These are phyloP conservation scores for Penicillium longicatenatum DNA, from an alignment of 495 filamentous ascomycete species.

Conservation along the genomic window DNA sequence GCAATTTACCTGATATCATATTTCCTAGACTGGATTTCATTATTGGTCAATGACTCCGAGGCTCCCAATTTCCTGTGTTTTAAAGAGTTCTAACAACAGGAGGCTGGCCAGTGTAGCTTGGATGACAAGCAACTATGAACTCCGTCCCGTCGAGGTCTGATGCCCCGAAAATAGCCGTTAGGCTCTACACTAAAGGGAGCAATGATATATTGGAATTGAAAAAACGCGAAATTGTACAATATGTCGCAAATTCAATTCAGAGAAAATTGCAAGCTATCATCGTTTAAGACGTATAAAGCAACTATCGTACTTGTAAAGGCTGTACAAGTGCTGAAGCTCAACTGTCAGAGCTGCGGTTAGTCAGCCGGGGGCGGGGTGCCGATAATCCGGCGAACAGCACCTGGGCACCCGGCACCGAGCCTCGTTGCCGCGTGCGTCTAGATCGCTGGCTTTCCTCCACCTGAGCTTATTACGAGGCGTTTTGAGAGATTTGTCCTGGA, in stretches of 20 bases:
- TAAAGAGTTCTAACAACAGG: neutral
- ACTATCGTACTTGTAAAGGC: neutral
- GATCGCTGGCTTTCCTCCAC: slow-evolving; percentile 5
- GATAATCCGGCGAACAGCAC: slow-evolving; percentile 20
- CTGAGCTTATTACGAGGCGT: neutral
- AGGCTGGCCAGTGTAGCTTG: slow-evolving; percentile 1
- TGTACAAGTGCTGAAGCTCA: neutral
- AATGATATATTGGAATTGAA: neutral
- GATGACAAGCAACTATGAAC: neutral
- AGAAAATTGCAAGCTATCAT: neutral
- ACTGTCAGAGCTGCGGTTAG: neutral
- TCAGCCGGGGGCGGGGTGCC: slow-evolving; percentile 10
- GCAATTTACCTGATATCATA: neutral
- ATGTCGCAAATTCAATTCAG: neutral
- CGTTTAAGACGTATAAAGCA: neutral
- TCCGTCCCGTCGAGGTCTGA: neutral
- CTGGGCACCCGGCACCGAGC: slow-evolving; percentile 12
- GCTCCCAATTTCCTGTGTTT: neutral
- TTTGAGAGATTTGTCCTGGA: neutral
- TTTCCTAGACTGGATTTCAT: neutral
- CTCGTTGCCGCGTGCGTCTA: slow-evolving; percentile 21
- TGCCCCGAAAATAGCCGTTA: neutral
- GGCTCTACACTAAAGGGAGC: neutral
- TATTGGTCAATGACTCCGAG: neutral
- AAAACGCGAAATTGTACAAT: neutral